phyloP scores from a whole-genome alignment of 495 filamentous ascomycete species.

The Saxispiralis lemnorum region DNA sequence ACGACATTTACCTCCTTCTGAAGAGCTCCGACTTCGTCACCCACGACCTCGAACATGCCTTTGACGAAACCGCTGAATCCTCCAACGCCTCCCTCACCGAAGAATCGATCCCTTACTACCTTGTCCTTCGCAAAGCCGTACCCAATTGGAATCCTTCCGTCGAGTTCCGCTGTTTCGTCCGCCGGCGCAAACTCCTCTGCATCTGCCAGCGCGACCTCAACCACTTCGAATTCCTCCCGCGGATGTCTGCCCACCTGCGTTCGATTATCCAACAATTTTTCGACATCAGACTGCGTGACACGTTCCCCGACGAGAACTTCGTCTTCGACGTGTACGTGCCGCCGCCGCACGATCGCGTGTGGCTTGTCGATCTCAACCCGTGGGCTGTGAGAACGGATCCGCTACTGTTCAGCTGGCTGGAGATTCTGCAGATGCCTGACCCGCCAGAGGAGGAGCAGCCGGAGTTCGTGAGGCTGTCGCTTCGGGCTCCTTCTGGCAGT shows the following conservation, averaged over 20 bases:
- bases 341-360: slow-evolving; percentile 54
- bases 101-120: slow-evolving; percentile 36
- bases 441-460: slow-evolving; percentile 22
- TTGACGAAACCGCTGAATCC: slow-evolving; percentile 50
- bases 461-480: slow-evolving; percentile 13
- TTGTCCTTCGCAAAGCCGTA: slow-evolving; percentile 64
- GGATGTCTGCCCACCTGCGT: slow-evolving; percentile 43
- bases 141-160: slow-evolving; percentile 73
- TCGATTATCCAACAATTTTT: slow-evolving; percentile 55
- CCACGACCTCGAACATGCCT: slow-evolving; percentile 84
- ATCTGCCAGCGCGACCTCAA: slow-evolving; percentile 82
- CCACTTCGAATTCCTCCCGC: slow-evolving; percentile 65
- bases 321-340: slow-evolving; percentile 86
- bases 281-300: slow-evolving; percentile 45
- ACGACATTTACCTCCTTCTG: slow-evolving; percentile 82
- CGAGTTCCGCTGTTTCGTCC: slow-evolving; percentile 91
- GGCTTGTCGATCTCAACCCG: slow-evolving; percentile 86
- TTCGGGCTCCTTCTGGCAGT: neutral
- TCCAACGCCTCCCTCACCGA: slow-evolving; percentile 12
- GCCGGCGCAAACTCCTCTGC: slow-evolving; percentile 55
- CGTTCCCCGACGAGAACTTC: slow-evolving; percentile 69
- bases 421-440: slow-evolving; percentile 56
- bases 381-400: slow-evolving; percentile 86
- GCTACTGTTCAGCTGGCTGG: slow-evolving; percentile 76
- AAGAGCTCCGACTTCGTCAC: slow-evolving; percentile 88